Percentiles rank a stretch among this genome's conserved stretches.
Evolutionary conservation across 2,329 filamentous ascomycete genomes (phyloP).

Genomic region (Onygena corvina): DNA sequence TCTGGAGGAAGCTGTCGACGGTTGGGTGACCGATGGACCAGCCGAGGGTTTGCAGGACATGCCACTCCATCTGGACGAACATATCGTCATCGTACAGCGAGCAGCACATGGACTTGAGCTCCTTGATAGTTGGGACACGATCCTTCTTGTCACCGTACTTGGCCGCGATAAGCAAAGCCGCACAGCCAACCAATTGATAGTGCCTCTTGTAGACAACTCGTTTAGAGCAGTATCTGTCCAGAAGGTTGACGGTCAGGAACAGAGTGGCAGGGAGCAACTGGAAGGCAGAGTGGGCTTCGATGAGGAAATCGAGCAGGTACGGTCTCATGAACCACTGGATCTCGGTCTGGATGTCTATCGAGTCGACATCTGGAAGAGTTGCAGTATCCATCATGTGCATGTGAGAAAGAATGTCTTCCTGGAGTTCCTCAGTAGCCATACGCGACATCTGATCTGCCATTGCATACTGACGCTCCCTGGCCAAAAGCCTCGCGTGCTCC

Average conservation of each 20-base stretch:
- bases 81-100: constrained; percentile 96
- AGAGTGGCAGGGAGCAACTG: constrained; percentile 86
- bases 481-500: constrained; percentile 65
- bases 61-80: constrained; percentile 99
- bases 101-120: constrained; percentile 98
- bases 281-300: constrained; percentile 93
- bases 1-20: constrained; percentile 82
- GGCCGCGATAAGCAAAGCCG: constrained; percentile 86
- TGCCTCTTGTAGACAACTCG: constrained; percentile 98
- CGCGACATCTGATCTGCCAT: constrained; percentile 82
- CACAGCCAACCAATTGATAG: constrained; percentile 94
- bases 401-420: constrained; percentile 86
- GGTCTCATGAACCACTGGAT: constrained; percentile 99
- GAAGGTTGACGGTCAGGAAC: constrained; percentile 89
- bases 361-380: constrained; percentile 88
- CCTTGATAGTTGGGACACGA: constrained; percentile 89
- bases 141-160: constrained; percentile 99
- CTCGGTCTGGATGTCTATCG: constrained; percentile 97
- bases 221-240: constrained; percentile 95
- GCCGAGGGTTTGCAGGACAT: constrained; percentile 91
- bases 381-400: constrained; percentile 93
- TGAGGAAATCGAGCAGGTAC: constrained; percentile 93
- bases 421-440: constrained; percentile 75
- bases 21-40: constrained; percentile 96
- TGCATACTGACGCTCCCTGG: constrained; percentile 71